phyloP scores from a whole-genome alignment of 192 early-diverging fungal genomes.

The Coemansia sp. region DNA sequence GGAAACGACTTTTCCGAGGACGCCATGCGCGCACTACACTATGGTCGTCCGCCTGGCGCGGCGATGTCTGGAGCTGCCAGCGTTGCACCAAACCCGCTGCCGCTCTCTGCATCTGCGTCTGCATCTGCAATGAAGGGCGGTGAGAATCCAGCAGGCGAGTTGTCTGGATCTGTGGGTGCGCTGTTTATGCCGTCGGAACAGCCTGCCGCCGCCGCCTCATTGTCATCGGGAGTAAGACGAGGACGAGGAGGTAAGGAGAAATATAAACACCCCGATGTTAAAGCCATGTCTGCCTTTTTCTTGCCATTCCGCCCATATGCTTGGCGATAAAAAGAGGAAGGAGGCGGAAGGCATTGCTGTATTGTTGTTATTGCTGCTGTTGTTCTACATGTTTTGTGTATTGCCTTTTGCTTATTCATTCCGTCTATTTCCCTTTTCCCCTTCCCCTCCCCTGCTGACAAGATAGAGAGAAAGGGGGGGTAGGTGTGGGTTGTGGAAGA shows the following conservation, averaged over 20 bases:
- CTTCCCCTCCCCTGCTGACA: too few species aligned
- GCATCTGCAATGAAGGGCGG: background rate
- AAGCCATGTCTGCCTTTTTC: background rate
- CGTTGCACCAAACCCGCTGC: background rate
- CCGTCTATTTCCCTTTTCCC: background rate
- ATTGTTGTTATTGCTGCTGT: background rate
- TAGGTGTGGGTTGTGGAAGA: background rate
- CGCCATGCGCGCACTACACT: background rate
- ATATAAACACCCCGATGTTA: background rate
- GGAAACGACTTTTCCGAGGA: background rate
- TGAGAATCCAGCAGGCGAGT: background rate
- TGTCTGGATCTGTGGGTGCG: conserved; percentile 33
- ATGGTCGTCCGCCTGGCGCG: conserved; percentile 1
- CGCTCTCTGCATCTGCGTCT: background rate
- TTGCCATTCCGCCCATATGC: background rate
- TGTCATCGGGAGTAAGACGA: conserved; percentile 24
- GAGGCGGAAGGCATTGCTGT: background rate
- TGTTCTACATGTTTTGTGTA: background rate
- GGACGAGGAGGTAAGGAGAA: background rate
- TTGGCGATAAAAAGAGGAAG: too few species aligned
- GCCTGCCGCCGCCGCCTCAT: conserved; percentile 4
- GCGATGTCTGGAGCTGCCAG: background rate
- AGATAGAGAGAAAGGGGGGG: background rate
- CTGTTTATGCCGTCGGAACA: conserved; percentile 50
- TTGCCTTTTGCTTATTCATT: background rate